Percentiles rank a stretch among this genome's conserved stretches.
Conservation (phyloP, 2,329 filamentous ascomycete species). For the Leptographium radiaticola region DNA sequence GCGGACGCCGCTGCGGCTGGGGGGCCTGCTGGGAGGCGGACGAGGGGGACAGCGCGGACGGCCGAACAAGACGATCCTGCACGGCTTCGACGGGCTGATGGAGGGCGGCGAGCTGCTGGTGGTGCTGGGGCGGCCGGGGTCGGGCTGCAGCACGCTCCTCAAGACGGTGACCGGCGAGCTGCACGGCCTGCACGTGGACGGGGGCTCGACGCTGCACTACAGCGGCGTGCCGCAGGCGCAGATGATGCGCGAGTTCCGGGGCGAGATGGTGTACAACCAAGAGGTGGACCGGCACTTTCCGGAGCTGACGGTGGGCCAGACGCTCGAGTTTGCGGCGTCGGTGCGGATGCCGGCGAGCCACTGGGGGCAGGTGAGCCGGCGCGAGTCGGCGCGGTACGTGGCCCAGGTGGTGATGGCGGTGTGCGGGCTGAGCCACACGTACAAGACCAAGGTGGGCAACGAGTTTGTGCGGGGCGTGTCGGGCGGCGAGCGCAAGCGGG, state of each 20-base stretch:
- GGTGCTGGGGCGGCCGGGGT: conserved; percentile 42
- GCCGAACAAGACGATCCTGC: conserved; percentile 50
- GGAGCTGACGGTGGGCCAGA: conserved; percentile 53
- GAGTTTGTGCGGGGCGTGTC: conserved; percentile 63
- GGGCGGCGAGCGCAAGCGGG: conserved; percentile 59
- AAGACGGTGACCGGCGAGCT: conserved; percentile 48
- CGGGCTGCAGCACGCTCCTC: conserved; percentile 44
- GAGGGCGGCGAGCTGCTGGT: conserved; percentile 42
- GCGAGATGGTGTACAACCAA: conserved; percentile 63
- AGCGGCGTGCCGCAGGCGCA: conserved; percentile 41
- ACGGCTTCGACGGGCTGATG: conserved; percentile 45
- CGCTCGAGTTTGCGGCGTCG: conserved; percentile 49
- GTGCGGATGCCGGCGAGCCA: conserved; percentile 30
- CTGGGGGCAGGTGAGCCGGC: conserved; percentile 38
- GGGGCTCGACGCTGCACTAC: conserved; percentile 43
- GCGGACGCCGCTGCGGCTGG: conserved; percentile 24
- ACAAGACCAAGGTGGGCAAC: conserved; percentile 62
- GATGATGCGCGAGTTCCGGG: conserved; percentile 48
- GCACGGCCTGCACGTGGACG: conserved; percentile 40
- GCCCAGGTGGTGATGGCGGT: conserved; percentile 63
- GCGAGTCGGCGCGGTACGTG: conserved; percentile 37
- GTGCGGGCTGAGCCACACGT: conserved; percentile 60
- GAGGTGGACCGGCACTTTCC: conserved; percentile 57
- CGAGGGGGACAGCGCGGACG: too few relatives aligned
- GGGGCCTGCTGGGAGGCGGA: conserved; percentile 32